Evolutionary conservation across 176 grass and related monocot species (phyloP).

Genomic region (sorghum (Sorghum bicolor)): DNA sequence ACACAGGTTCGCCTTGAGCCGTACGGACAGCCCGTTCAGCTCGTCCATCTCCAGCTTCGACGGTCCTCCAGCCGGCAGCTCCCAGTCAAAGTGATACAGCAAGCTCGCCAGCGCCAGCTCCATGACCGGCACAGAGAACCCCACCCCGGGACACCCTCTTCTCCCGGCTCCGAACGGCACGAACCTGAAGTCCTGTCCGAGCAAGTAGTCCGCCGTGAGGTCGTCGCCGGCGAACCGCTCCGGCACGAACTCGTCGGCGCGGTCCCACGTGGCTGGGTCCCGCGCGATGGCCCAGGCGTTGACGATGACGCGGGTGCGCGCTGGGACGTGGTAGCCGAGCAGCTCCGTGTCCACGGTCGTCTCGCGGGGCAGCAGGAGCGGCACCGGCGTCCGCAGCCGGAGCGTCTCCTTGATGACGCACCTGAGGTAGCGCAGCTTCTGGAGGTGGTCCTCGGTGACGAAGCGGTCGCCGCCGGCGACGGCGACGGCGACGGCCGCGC

Average conservation of each 20-base stretch:
- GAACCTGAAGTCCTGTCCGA: slow-evolving; percentile 40
- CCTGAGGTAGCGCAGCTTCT: slow-evolving; percentile 18
- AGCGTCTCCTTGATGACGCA: slow-evolving; percentile 46
- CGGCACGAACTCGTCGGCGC: slow-evolving; percentile 45
- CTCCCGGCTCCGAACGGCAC: slow-evolving; percentile 62
- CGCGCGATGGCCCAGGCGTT: slow-evolving; percentile 51
- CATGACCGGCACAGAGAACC: slow-evolving; percentile 20
- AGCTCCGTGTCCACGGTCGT: slow-evolving; percentile 36
- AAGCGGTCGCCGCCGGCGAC: background rate
- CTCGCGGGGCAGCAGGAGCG: slow-evolving; percentile 47
- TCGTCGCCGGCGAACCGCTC: slow-evolving; percentile 30
- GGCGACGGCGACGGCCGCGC: background rate
- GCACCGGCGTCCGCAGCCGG: slow-evolving; percentile 44
- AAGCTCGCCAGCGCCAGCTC: slow-evolving; percentile 41
- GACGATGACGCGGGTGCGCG: slow-evolving; percentile 31
- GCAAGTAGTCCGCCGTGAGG: background rate
- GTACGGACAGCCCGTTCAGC: slow-evolving; percentile 22
- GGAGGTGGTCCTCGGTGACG: slow-evolving; percentile 36
- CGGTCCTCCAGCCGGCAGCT: background rate
- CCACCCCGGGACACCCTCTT: slow-evolving; percentile 47
- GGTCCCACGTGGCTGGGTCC: slow-evolving; percentile 43
- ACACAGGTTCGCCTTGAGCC: slow-evolving; percentile 25
- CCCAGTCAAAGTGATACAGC: slow-evolving; percentile 47
- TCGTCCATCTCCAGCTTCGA: slow-evolving; percentile 32
- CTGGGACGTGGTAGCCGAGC: slow-evolving; percentile 21